Evolutionary conservation across 768 basidiomycete genomes (phyloP), one percentile per base, ranked within the genome.

Genomic region (Podaxis pistillaris): DNA sequence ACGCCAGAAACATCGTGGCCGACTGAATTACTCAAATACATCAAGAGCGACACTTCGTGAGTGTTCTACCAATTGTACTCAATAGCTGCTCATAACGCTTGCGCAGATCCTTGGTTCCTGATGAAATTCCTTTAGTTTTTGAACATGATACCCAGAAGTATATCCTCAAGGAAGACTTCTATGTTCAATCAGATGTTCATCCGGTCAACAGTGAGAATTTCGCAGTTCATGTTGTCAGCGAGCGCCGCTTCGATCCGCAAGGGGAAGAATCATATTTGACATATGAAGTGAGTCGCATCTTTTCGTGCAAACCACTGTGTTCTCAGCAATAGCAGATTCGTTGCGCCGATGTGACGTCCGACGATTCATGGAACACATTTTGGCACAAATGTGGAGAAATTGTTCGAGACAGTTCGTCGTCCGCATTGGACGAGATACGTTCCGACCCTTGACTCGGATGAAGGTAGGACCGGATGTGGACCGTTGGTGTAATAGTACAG

Each of bases 301-400:
- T 41, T 46, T 50, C 9, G 19, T 44, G 8, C 22, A 24, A 24
- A 22, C 46, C 44, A 30, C 24, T 17, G 13, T 24, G 22, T 52
- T 52, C 50, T 41, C 4, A 40, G 17, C 13, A 47, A 49, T 56
- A 19, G 12, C 46, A 67, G 66, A 28, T 64, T 11, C 55, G 52
- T 36, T 67, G 66, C 33, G 19, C 38, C 17, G 54, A 67, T 56
- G 38, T 56, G 17, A 36, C 17, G 13, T 67, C 66, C 22, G 61
- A 63, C 37, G 26, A 38, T 3, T 56, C 61, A 33, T 67, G 66
- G 66, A 36, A 50, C 19, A 65, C 67, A 15, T 69, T 66, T 56
- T 19, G 72, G 46, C 63, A 64, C 11, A 52, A 63, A 17, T 68
- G 70, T 55, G 68, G 67, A 53, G 52, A 58, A 36, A 22, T 64